Conservation (phyloP, 1,284 basidiomycete species). For the Pisolithus thermaeus region DNA sequence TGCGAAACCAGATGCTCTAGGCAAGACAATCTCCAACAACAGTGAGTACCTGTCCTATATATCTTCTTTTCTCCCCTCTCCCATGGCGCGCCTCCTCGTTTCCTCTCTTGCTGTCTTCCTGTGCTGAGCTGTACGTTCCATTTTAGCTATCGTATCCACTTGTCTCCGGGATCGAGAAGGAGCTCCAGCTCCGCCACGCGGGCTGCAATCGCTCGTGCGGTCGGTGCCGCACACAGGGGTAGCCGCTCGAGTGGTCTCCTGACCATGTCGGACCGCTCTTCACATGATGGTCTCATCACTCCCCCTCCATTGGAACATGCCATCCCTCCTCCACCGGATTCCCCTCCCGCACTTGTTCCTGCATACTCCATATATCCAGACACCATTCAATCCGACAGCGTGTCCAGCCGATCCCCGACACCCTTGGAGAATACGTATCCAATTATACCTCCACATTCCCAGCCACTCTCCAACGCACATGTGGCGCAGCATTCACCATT, state of each 20-base stretch:
- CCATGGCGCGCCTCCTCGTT: neutral
- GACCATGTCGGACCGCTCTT: conserved; percentile 16
- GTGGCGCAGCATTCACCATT: conserved; percentile 28
- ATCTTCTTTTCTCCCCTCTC: conserved; percentile 11
- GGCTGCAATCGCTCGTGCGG: conserved; percentile 42
- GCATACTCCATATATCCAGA: conserved; percentile 35
- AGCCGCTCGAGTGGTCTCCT: conserved; percentile 19
- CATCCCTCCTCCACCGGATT: conserved; percentile 30
- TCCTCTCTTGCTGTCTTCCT: conserved; percentile 5
- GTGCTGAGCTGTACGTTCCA: conserved; percentile 12
- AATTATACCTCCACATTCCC: conserved; percentile 27
- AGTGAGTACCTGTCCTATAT: conserved; percentile 46
- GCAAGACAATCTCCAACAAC: conserved; percentile 79
- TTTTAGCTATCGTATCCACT: conserved; percentile 62
- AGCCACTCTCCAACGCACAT: conserved; percentile 22
- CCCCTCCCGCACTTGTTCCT: conserved; percentile 40
- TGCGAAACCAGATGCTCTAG: conserved; percentile 76
- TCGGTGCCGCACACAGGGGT: conserved; percentile 18
- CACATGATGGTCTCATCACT: conserved; percentile 31
- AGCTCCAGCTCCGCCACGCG: conserved; percentile 47
- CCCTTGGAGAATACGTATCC: conserved; percentile 38
- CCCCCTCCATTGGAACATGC: conserved; percentile 46
- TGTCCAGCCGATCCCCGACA: conserved; percentile 37
- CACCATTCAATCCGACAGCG: conserved; percentile 31
- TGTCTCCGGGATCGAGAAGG: conserved; percentile 64